Conservation (phyloP, 2,329 filamentous ascomycete species). For the Xylariaceae sp. region DNA sequence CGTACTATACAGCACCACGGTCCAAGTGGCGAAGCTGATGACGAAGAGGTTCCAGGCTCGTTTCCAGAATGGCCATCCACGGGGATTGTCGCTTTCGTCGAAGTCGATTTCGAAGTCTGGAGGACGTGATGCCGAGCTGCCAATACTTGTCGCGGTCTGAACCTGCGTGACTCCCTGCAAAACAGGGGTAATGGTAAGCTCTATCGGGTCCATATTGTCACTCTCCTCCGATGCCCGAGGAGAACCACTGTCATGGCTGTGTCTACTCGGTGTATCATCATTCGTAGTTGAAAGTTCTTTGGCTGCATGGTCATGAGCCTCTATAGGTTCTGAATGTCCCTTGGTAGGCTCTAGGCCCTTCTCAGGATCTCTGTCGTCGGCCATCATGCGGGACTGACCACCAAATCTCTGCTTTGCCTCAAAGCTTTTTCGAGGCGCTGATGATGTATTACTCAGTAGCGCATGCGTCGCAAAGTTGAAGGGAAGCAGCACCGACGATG, state of each 20-base stretch:
- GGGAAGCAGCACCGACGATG: too few species aligned
- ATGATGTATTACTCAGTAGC: too few species aligned
- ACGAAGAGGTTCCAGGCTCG: constrained; percentile 41
- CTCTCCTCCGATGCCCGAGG: constrained; percentile 26
- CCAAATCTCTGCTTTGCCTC: too few species aligned
- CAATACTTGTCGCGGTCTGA: constrained; percentile 39
- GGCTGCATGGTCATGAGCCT: constrained; percentile 9
- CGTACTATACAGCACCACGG: constrained; percentile 69
- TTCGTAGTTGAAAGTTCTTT: constrained; percentile 12
- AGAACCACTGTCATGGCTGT: constrained; percentile 15
- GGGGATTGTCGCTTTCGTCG: constrained; percentile 62
- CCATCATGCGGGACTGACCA: constrained; percentile 15
- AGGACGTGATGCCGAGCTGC: constrained; percentile 40
- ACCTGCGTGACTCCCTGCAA: constrained; percentile 42
- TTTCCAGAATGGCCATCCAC: constrained; percentile 60
- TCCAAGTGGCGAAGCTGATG: constrained; percentile 45
- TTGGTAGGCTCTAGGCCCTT: constrained; percentile 11
- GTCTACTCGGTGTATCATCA: constrained; percentile 7
- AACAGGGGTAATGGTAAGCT: constrained; percentile 22
- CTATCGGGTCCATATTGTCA: constrained; percentile 24
- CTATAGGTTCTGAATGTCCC: constrained; percentile 6
- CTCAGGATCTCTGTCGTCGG: constrained; percentile 12
- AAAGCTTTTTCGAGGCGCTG: too few species aligned
- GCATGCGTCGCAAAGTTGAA: too few species aligned
- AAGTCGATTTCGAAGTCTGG: constrained; percentile 73